Conservation (phyloP, 768 basidiomycete genomes). For the Agaricus sinodeliciosus region DNA sequence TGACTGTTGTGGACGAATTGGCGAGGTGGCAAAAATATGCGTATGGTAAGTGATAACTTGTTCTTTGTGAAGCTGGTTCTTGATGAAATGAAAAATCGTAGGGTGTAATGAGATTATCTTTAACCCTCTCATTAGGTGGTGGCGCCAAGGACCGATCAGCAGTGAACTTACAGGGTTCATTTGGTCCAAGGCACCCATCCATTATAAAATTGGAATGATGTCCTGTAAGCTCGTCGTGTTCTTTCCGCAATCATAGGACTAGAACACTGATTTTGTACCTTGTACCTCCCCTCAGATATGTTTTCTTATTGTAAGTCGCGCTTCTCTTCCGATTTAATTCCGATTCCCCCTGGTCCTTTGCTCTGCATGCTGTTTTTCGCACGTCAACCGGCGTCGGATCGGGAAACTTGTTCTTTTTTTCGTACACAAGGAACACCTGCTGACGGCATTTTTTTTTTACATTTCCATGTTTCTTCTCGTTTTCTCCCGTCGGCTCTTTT, state of each 20-base stretch:
- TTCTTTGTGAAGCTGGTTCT: neutral
- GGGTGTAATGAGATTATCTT: slow-evolving; percentile 77
- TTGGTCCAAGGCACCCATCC: slow-evolving; percentile 69
- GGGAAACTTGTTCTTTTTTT: too few relatives aligned
- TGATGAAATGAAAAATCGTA: slow-evolving; percentile 15
- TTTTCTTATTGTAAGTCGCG: slow-evolving; percentile 35
- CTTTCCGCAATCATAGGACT: neutral
- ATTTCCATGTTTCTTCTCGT: too few relatives aligned
- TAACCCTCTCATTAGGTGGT: slow-evolving; percentile 77
- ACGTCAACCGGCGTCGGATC: too few relatives aligned
- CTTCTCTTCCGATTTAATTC: too few relatives aligned
- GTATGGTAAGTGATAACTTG: slow-evolving; percentile 30
- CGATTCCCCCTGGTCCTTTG: too few relatives aligned
- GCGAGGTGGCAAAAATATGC: slow-evolving; percentile 85
- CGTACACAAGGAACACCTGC: too few relatives aligned
- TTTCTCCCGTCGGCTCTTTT: too few relatives aligned
- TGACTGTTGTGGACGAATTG: slow-evolving; percentile 84
- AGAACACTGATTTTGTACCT: neutral
- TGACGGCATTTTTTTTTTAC: too few relatives aligned
- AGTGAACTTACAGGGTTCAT: slow-evolving; percentile 65
- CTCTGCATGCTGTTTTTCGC: too few relatives aligned
- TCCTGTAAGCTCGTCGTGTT: slow-evolving; percentile 35
- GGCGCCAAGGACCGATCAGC: slow-evolving; percentile 72
- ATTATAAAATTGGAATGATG: slow-evolving; percentile 81
- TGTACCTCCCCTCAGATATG: slow-evolving; percentile 28